A percentile compares a stretch with the other conserved stretches of the same genome.
These are phyloP conservation scores for Cryptococcus jaspeensis DNA, from an alignment of 1,284 basidiomycete species.

Conservation along the genomic window DNA sequence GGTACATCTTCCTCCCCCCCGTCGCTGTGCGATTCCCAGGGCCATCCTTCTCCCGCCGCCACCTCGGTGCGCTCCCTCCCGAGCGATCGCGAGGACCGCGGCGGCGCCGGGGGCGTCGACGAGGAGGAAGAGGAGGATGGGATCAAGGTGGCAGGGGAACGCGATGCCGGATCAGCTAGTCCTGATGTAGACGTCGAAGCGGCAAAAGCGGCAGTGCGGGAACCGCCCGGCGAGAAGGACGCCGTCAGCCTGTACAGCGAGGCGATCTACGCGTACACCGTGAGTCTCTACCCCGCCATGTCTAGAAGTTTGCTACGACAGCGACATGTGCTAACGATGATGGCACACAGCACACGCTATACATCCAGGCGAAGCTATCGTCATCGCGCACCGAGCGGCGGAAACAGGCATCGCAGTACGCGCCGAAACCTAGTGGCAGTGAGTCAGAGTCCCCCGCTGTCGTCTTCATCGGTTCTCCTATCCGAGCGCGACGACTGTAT, in stretches of 20 bases:
- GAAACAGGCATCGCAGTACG: no score
- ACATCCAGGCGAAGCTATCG: conserved; percentile 19
- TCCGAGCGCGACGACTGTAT: no score
- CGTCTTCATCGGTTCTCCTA: no score
- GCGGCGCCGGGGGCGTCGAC: neutral
- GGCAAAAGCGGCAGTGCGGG: neutral
- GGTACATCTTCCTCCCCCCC: neutral
- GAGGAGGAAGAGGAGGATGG: conserved; percentile 7
- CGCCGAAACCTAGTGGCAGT: no score
- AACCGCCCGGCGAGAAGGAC: conserved; percentile 2
- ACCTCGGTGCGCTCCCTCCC: neutral
- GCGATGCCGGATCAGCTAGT: neutral
- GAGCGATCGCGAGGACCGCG: conserved; percentile 7
- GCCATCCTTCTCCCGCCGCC: neutral
- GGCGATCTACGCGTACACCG: conserved; percentile 26
- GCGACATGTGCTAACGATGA: neutral
- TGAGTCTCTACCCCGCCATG: conserved; percentile 6
- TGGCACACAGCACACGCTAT: conserved; percentile 7
- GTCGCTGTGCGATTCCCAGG: neutral
- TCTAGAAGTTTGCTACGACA: neutral
- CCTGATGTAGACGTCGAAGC: neutral
- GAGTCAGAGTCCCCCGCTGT: no score
- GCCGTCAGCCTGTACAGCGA: conserved; percentile 16
- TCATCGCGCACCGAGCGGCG: conserved; percentile 12
- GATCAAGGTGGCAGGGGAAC: conserved; percentile 5